Percentiles rank a stretch among this genome's conserved stretches.
Evolutionary conservation across 768 basidiomycete genomes (phyloP).

Genomic region (Leccinum longicurvipes): DNA sequence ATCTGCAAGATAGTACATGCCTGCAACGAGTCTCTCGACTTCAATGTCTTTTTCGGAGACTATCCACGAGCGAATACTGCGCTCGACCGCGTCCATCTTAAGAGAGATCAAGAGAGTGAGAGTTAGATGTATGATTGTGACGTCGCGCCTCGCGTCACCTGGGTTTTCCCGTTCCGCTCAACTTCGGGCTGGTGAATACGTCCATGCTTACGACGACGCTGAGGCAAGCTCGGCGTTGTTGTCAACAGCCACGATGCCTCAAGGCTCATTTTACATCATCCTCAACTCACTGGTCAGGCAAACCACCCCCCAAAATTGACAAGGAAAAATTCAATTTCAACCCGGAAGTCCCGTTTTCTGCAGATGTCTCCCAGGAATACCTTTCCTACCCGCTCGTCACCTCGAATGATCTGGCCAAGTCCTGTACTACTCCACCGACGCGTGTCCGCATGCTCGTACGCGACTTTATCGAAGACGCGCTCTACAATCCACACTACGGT

Average conservation of each 20-base stretch:
- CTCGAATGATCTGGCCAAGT: constrained; percentile 62
- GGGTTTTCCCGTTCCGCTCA: constrained; percentile 6
- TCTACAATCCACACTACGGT: constrained; percentile 97
- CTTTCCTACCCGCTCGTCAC: constrained; percentile 57
- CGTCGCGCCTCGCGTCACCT: constrained; percentile 3
- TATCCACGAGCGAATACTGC: constrained; percentile 71
- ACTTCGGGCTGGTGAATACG: not conserved
- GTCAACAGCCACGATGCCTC: constrained; percentile 20
- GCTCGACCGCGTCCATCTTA: constrained; percentile 44
- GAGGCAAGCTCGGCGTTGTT: constrained; percentile 16
- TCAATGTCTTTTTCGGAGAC: constrained; percentile 59
- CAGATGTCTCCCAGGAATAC: constrained; percentile 42
- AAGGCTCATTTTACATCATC: constrained; percentile 27
- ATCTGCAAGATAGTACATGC: constrained; percentile 35
- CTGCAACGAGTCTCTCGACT: constrained; percentile 54
- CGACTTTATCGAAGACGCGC: constrained; percentile 94
- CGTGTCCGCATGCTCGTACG: constrained; percentile 91
- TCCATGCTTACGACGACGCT: constrained; percentile 24
- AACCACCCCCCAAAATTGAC: constrained; percentile 8
- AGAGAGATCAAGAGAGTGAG: not conserved
- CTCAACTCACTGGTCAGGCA: constrained; percentile 11
- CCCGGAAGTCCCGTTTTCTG: constrained; percentile 51
- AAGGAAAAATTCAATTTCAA: constrained; percentile 81
- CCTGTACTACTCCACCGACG: constrained; percentile 56
- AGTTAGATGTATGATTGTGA: not conserved